Evolutionary conservation across 768 basidiomycete genomes (phyloP).

Genomic region (Suillus alpinus): DNA sequence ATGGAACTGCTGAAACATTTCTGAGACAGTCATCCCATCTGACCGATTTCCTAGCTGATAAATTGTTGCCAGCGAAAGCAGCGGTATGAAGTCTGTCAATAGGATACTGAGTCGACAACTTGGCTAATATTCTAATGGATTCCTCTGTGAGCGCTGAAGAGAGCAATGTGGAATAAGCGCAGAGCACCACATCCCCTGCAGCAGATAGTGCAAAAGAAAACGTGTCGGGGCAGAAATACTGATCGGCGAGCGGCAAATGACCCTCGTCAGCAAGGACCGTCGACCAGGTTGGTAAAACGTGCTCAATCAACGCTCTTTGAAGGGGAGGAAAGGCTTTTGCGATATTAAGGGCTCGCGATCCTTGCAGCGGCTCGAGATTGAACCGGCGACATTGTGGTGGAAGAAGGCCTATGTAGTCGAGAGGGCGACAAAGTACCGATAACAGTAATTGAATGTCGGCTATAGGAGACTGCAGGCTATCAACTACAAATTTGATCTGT

Average conservation of each 20-base stretch:
- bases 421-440: conserved; percentile 53
- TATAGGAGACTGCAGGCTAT: conserved; percentile 45
- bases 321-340: conserved; percentile 45
- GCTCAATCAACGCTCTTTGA: conserved; percentile 63
- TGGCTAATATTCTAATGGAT: conserved; percentile 50
- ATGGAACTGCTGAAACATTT: conserved; percentile 61
- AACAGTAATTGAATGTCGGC: conserved; percentile 51
- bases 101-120: conserved; percentile 61
- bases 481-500: conserved; percentile 38
- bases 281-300: conserved; percentile 72
- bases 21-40: conserved; percentile 79
- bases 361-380: conserved; percentile 37
- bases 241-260: conserved; percentile 46
- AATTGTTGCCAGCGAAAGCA: conserved; percentile 35
- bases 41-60: conserved; percentile 28
- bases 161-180: conserved; percentile 66
- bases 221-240: conserved; percentile 72
- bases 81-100: conserved; percentile 63
- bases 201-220: conserved; percentile 49
- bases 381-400: conserved; percentile 52
- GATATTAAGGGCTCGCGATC: conserved; percentile 18
- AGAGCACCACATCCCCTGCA: conserved; percentile 52
- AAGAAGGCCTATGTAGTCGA: conserved; percentile 55
- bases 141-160: conserved; percentile 46
- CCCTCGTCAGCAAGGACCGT: conserved; percentile 47